phyloP scores from a whole-genome alignment of 2,329 filamentous ascomycete genomes.

The Mollisia scopiformis region DNA sequence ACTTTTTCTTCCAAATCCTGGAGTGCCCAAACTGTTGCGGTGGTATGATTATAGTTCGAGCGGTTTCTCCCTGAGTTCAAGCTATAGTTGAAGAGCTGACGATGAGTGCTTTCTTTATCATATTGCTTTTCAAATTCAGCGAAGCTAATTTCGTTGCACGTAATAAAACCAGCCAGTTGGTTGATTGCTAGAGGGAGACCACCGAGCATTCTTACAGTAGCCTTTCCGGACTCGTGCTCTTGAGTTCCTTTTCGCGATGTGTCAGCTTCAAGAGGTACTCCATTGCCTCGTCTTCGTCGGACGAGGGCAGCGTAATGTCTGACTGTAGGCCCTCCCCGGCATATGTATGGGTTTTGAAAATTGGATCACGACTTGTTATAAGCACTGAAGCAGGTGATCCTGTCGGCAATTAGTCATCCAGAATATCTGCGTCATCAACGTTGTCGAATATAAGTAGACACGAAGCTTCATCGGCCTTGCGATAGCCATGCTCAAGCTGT shows the following conservation, averaged over 20 bases:
- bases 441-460: constrained; percentile 1
- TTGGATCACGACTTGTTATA: not conserved
- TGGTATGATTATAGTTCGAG: not conserved
- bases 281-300: no score
- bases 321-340: no score
- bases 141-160: not conserved
- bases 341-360: not conserved
- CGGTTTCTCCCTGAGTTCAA: not conserved
- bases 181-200: constrained; percentile 6
- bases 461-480: not conserved
- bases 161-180: constrained; percentile 2
- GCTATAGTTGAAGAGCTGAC: not conserved
- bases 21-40: not conserved
- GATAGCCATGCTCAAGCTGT: not conserved
- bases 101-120: not conserved
- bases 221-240: not conserved
- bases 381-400: not conserved
- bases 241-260: no score
- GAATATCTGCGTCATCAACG: not conserved
- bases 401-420: not conserved
- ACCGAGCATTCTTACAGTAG: not conserved
- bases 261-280: no score
- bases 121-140: not conserved
- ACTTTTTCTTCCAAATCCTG: not conserved
- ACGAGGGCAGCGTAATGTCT: no score